Conservation (phyloP, 805 yeast species). For the Candida pseudoglaebosa region DNA sequence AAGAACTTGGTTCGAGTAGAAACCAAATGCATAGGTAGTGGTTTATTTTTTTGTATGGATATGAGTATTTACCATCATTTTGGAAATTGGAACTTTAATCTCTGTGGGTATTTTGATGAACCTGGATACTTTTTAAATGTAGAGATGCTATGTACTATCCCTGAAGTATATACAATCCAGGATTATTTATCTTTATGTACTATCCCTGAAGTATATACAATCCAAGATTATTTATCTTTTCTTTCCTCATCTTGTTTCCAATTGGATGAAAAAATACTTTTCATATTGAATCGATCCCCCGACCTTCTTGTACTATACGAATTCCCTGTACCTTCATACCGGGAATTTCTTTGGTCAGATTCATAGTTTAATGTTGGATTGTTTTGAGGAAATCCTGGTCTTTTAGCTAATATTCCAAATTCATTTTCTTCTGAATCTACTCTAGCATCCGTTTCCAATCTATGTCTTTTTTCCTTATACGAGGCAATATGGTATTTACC, state of each 20-base stretch:
- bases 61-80: too few relatives aligned
- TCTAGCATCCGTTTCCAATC: constrained; percentile 32
- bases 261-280: constrained; percentile 17
- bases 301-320: constrained; percentile 54
- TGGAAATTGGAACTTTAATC: too few relatives aligned
- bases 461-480: constrained; percentile 32
- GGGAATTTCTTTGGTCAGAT: constrained; percentile 47
- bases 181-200: too few relatives aligned
- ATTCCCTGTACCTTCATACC: constrained; percentile 65
- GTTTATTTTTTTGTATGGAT: too few relatives aligned
- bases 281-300: constrained; percentile 49
- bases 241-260: constrained; percentile 7
- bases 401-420: constrained; percentile 28
- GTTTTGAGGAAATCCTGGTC: constrained; percentile 53
- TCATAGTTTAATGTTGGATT: constrained; percentile 30
- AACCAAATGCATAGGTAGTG: too few relatives aligned
- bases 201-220: too few relatives aligned
- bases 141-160: too few relatives aligned
- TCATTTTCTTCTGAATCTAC: constrained; percentile 26
- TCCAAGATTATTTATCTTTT: constrained; percentile 2
- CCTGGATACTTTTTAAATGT: too few relatives aligned
- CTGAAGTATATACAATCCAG: too few relatives aligned
- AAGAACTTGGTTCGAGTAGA: too few relatives aligned
- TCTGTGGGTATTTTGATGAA: too few relatives aligned
- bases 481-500: constrained; percentile 36